phyloP scores from a whole-genome alignment of 2,329 filamentous ascomycete species.

The Arthroderma sp. region DNA sequence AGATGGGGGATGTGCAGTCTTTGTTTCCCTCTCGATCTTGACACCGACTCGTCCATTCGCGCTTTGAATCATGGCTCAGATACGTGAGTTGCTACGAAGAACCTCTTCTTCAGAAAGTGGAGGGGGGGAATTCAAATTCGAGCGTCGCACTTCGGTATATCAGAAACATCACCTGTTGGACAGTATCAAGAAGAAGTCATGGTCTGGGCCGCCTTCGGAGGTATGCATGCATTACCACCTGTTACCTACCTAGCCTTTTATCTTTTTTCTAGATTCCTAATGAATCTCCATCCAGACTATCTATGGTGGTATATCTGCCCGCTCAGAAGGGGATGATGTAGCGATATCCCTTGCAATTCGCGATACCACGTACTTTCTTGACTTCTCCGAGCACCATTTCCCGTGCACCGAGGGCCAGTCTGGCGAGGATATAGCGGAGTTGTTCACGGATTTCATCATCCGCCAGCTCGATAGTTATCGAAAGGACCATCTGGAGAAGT shows the following conservation, averaged over 20 bases:
- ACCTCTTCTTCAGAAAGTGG: no score
- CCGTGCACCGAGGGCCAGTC: conserved; percentile 27
- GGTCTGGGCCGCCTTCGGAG: conserved; percentile 26
- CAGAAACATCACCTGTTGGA: conserved; percentile 22
- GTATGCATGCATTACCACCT: conserved; percentile 14
- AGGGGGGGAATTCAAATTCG: conserved; percentile 6
- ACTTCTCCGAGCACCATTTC: conserved; percentile 54
- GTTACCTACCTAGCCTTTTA: not conserved
- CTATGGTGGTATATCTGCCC: conserved; percentile 28
- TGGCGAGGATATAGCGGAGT: conserved; percentile 24
- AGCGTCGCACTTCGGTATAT: conserved; percentile 21
- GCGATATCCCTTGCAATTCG: conserved; percentile 57
- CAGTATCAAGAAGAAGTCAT: conserved; percentile 21
- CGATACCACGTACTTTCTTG: conserved; percentile 60
- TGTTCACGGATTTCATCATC: conserved; percentile 49
- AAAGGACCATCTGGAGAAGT: conserved; percentile 55
- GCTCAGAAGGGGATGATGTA: conserved; percentile 27
- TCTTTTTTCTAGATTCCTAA: not conserved
- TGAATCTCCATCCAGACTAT: conserved; percentile 19
- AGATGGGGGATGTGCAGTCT: no score
- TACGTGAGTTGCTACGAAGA: no score
- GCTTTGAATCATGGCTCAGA: no score
- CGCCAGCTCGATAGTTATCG: conserved; percentile 46
- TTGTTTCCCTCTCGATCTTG: no score
- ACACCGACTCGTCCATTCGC: no score